Base-by-base conservation (phyloP, 495 filamentous ascomycete species). In the Rostrohypoxylon terebratum region DNA sequence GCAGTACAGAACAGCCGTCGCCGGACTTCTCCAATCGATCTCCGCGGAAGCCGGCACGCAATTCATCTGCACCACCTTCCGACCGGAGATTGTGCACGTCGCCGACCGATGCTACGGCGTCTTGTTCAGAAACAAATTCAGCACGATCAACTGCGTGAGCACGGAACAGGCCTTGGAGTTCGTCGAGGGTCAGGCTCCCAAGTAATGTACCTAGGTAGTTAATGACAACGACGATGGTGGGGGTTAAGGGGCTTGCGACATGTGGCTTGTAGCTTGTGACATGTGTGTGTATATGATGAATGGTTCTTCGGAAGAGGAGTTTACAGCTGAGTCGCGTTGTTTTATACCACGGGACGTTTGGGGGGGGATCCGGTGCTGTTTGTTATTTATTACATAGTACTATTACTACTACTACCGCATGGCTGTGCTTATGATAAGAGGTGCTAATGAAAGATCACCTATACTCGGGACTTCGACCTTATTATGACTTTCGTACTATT, bases 41-140 rank as follows among this genome's bases (percentile, higher is more conserved):
- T 92, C 93, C 9, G 77, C 80, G 53, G 83, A 84, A 68, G 85
- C 86, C 45, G 80, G 81, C 61, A 84, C 81, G 21, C 92, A 94
- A 72, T 93, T 94, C 77, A 94, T 94, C 78, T 88, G 86, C 84
- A 99, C 96, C 3, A 99, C 96, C 4, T 99, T 99, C 89, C 87
- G 96, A 34, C 96, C 96, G 16, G 96, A 99, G 82, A 97, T 99
- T 86, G 85, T 99, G 66, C 87, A 90, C 57, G 94, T 98, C 38
- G 96, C 96, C 18, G 94, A 98, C 82, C 96, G 98, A 83, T 97
- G 94, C 82, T 99, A 99, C 77, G 96, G 96, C 55, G 96, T 99
- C 25, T 90, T 92, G 60, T 98, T 98, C 83, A 87, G 89, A 58
- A 93, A 95, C 75, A 98, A 98, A 87, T 96, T 93, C 66, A 94